A percentile compares a stretch with the other conserved stretches of the same genome.
Evolutionary conservation across 768 basidiomycete genomes (phyloP).

Genomic region (Tylopilus felleus): DNA sequence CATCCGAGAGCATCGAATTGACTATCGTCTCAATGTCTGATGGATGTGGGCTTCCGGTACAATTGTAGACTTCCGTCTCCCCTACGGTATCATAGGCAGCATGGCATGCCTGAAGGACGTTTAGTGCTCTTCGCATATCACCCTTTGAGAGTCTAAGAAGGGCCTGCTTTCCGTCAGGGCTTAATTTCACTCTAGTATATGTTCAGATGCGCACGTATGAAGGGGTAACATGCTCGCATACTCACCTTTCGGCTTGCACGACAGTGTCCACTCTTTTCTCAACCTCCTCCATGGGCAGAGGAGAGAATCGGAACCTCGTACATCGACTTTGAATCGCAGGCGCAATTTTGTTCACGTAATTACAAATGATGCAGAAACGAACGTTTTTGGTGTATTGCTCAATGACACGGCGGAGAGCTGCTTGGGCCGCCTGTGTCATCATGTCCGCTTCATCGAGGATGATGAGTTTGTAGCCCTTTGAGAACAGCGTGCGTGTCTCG

Average conservation of each 20-base stretch:
- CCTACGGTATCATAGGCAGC: slow-evolving; percentile 89
- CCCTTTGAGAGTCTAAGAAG: slow-evolving; percentile 93
- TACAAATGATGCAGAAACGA: slow-evolving; percentile 99
- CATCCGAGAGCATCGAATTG: slow-evolving; percentile 92
- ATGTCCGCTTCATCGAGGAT: slow-evolving; percentile 99
- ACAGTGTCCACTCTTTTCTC: slow-evolving; percentile 78
- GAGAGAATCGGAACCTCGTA: slow-evolving; percentile 96
- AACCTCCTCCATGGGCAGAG: slow-evolving; percentile 80
- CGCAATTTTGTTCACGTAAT: slow-evolving; percentile 99
- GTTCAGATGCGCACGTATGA: not conserved
- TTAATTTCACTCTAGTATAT: slow-evolving; percentile 70
- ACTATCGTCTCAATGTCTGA: slow-evolving; percentile 91
- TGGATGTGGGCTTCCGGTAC: slow-evolving; percentile 96
- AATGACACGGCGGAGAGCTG: slow-evolving; percentile 93
- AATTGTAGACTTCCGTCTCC: slow-evolving; percentile 92
- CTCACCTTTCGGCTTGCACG: slow-evolving; percentile 81
- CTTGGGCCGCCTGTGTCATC: slow-evolving; percentile 99
- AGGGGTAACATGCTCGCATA: not conserved
- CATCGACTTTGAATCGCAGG: slow-evolving; percentile 99
- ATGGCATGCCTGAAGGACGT: slow-evolving; percentile 96
- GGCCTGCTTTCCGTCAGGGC: slow-evolving; percentile 82
- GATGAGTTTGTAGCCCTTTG: slow-evolving; percentile 96
- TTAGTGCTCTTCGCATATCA: slow-evolving; percentile 96
- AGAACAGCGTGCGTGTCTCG: slow-evolving; percentile 86
- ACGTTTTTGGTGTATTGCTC: slow-evolving; percentile 99